These are phyloP conservation scores for Salvia rosmarinus DNA, from an alignment of 257 asterid genomes.

Conservation along the genomic window DNA sequence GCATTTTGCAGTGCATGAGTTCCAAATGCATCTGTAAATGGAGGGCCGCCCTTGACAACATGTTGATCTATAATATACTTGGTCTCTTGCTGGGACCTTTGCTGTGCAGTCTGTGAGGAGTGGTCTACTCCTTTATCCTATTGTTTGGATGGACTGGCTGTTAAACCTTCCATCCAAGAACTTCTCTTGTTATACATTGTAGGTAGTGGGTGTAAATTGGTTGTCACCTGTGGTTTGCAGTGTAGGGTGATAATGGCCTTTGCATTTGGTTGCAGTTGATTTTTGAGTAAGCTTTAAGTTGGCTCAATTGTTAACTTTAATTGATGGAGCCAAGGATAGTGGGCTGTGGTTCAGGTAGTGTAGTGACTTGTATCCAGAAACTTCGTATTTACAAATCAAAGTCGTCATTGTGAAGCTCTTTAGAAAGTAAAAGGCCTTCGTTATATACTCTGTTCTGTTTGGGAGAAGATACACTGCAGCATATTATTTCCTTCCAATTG, in stretches of 20 bases:
- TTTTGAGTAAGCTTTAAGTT: neutral
- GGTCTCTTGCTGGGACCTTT: constrained; percentile 8
- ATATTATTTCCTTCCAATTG: neutral
- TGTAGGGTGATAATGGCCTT: constrained; percentile 3
- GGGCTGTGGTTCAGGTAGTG: neutral
- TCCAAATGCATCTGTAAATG: constrained; percentile 1
- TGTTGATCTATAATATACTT: neutral
- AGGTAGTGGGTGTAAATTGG: neutral
- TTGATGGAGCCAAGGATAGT: constrained; percentile 1
- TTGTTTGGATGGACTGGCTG: neutral
- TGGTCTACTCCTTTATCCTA: constrained; percentile 2
- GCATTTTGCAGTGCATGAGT: constrained; percentile 17
- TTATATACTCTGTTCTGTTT: neutral
- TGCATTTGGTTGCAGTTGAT: neutral
- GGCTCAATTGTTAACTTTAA: neutral
- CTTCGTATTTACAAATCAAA: neutral
- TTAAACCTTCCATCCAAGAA: neutral
- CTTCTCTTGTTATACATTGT: constrained; percentile 7
- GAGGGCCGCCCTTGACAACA: constrained; percentile 30
- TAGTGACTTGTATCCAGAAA: neutral
- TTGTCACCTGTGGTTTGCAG: neutral
- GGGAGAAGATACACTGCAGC: neutral
- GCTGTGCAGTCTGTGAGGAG: neutral
- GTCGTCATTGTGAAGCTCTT: neutral
- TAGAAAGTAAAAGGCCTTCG: neutral